Base-by-base conservation (phyloP, 345 rosid genomes). In the Eucalyptus albens region DNA sequence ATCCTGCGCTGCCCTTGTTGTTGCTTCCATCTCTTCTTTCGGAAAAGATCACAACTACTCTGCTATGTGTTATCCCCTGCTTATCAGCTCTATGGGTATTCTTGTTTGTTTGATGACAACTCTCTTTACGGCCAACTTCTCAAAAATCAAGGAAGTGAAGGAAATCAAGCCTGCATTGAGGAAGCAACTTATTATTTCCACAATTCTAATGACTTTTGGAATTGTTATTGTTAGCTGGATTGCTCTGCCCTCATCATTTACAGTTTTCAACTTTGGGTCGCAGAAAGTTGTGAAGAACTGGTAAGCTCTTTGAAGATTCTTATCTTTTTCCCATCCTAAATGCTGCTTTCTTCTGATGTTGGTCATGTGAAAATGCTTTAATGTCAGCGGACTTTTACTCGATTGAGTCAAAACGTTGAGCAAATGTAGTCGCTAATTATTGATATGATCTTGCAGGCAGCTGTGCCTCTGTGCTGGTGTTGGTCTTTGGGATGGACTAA, bases 401-500 rank as follows among this genome's bases (percentile, higher is more conserved):
- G 37, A 65, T 65, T 65, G 17, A 0, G 37, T 67, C 11, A 4
- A 67, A 7, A n/a, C 19, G 6, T 67, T 67, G 80, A 67, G 40
- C 80, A 31, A n/a, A 67, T 67, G 40, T 31, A 67, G 80, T 15
- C 21, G 80, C 4, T 60, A 56, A 55, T 21, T 29, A 14, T 19
- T 49, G 77, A 40, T 17, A 50, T 19, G 37, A 86, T 81, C 45
- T 53, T 77, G 87, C 89, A 88, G 89, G 89, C 87, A 88, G 50
- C 56, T 88, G 50, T 81, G 53, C 87, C 12, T 88, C 69, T 88
- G 89, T 88, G 89, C 27, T 55, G 87, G 87, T 50, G 89, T 88
- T 26, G 89, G 89, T 81, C 89, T 88, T 88, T 88, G 89, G 89
- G 89, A 44, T 88, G 89, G 89, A 6, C 89, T 80, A 29, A 80